These are phyloP conservation scores for Candida namnaoensis DNA, from an alignment of 805 yeast genomes.

Conservation along the genomic window DNA sequence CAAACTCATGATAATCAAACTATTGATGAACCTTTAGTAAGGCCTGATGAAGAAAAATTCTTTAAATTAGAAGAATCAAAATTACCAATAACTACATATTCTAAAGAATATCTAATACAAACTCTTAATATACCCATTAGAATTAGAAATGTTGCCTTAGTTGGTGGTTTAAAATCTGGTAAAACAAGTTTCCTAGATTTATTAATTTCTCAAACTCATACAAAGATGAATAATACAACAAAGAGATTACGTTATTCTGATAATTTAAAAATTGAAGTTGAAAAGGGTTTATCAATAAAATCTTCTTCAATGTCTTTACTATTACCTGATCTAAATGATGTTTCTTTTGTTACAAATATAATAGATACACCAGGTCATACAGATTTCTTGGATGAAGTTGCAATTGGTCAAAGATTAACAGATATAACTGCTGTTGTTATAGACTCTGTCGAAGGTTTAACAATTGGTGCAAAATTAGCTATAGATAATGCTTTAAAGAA, in stretches of 20 bases:
- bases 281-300: conserved; percentile 63
- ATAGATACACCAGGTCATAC: conserved; percentile 92
- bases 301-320: conserved; percentile 54
- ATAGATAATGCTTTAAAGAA: conserved; percentile 43
- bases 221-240: conserved; percentile 32
- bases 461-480: conserved; percentile 42
- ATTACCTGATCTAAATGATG: conserved; percentile 40
- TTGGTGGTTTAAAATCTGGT: conserved; percentile 82
- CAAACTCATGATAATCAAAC: conserved; percentile 45
- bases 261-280: conserved; percentile 57
- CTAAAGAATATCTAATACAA: conserved; percentile 52
- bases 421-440: conserved; percentile 67
- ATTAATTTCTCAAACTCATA: conserved; percentile 60
- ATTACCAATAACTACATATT: conserved; percentile 53
- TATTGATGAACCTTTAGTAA: conserved; percentile 55
- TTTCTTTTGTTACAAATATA: conserved; percentile 52
- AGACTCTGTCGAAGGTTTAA: conserved; percentile 83
- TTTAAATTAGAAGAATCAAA: conserved; percentile 40
- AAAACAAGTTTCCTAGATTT: conserved; percentile 73
- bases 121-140: conserved; percentile 48
- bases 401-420: conserved; percentile 43
- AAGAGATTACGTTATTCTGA: conserved; percentile 73
- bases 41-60: conserved; percentile 33
- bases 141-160: conserved; percentile 64
- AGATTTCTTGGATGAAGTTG: conserved; percentile 71